phyloP scores from a whole-genome alignment of 2,329 filamentous ascomycete genomes.

The Stachybotrys chartarum region DNA sequence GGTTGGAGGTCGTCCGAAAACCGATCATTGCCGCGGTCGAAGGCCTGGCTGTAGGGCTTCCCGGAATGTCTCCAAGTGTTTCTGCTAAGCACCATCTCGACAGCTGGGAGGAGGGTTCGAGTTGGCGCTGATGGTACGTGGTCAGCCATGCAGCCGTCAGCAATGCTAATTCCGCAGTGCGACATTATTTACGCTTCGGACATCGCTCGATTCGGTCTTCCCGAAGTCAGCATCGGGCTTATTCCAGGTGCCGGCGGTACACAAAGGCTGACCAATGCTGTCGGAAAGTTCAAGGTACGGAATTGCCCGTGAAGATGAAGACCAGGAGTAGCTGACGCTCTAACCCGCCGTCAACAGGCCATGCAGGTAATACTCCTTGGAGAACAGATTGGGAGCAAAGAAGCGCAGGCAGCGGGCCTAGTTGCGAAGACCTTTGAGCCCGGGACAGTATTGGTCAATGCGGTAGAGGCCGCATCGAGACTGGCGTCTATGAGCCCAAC shows the following conservation, averaged over 20 bases:
- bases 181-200: conserved; percentile 30
- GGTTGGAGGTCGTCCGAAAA: conserved; percentile 28
- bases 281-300: conserved; percentile 33
- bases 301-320: neutral
- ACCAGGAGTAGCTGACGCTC: no score
- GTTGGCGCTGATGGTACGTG: conserved; percentile 35
- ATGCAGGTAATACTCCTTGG: conserved; percentile 25
- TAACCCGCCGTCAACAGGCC: conserved; percentile 10
- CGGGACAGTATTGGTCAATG: conserved; percentile 17
- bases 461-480: conserved; percentile 14
- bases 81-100: conserved; percentile 2
- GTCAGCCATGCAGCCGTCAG: neutral
- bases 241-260: conserved; percentile 34
- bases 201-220: conserved; percentile 28
- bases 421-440: conserved; percentile 17
- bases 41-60: conserved; percentile 37
- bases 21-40: conserved; percentile 42
- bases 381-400: conserved; percentile 14
- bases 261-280: conserved; percentile 29
- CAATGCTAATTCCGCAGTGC: conserved; percentile 16
- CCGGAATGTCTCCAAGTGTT: neutral
- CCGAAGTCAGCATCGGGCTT: conserved; percentile 31
- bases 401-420: conserved; percentile 17
- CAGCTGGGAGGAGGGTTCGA: conserved; percentile 45
- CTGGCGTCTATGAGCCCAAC: conserved; percentile 15